Percentiles rank a stretch among this genome's conserved stretches.
Conservation (phyloP, 2,329 filamentous ascomycete species). For the Coniella vitis region DNA sequence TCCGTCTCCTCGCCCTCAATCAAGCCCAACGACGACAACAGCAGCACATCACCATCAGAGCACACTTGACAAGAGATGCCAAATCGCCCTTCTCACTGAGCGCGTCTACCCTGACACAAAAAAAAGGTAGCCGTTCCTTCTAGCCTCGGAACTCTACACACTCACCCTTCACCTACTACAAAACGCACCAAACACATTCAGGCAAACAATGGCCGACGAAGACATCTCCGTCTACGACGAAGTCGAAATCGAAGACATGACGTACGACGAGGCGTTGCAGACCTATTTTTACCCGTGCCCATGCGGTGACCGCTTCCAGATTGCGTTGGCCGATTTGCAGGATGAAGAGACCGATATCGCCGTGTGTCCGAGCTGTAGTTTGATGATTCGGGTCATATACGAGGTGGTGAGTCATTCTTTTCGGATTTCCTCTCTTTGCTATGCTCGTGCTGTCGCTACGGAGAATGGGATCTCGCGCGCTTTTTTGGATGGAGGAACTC, state of each 20-base stretch:
- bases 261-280: conserved; percentile 71
- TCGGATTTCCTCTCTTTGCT: neutral
- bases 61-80: no score
- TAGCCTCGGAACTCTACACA: no score
- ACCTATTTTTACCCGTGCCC: conserved; percentile 96
- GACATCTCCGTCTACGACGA: conserved; percentile 81
- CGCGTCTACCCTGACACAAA: no score
- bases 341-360: conserved; percentile 83
- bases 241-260: conserved; percentile 99
- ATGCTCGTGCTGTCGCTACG: neutral
- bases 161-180: no score
- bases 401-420: conserved; percentile 55
- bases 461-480: no score
- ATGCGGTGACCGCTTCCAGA: conserved; percentile 95
- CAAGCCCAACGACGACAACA: no score
- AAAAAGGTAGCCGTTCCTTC: no score
- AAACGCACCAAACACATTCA: no score
- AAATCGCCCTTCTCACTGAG: no score
- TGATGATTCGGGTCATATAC: conserved; percentile 95
- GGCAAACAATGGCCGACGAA: conserved; percentile 51
- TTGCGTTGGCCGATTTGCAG: conserved; percentile 72
- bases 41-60: no score
- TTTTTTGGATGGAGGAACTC: no score
- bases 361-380: conserved; percentile 93
- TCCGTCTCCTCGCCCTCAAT: no score